Base-by-base conservation (phyloP, 1,139 yeast genomes). In the Pneumocystis carinii region DNA sequence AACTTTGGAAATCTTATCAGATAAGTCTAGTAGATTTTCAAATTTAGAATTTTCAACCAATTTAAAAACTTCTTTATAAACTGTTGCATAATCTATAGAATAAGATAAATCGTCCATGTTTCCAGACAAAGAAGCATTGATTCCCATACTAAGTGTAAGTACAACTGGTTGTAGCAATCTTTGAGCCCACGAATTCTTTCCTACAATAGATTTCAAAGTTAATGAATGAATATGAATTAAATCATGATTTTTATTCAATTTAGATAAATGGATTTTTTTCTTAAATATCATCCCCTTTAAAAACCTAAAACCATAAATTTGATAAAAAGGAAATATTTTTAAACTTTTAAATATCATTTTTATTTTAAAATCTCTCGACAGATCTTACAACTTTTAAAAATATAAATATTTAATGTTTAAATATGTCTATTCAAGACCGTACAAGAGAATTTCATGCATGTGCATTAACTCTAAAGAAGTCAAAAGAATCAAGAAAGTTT, bases 41-140 rank as follows among this genome's bases (percentile, higher is more conserved):
- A 37, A 32, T 14, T 64, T 62, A 14, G 32, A 57, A 41, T 38
- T 39, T 15, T 32, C 53, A 60, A 55, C 62, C 14, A 37, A 29
- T 38, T 32, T 35, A 41, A 15, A 15, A 77, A 64, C 76, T 78
- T 68, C 79, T 75, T 2, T 74, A 66, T 90, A 83, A 15, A 90
- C 81, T 14, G 84, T 90, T 1, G 96, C 97, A 74, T 90, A 90
- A 73, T 90, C 90, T 68, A 90, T 79, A 5, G 96, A 86, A 71
- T 86, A 83, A 65, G 83, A 81, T 69, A 90, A 77, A 71, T 89
- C 90, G 73, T 90, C 97, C 0, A 85, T 82, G 15, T 76, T 75
- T 12, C 92, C 84, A 7, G 96, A 90, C 65, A 79, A 77, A 42
- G 81, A 78, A 69, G 90, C 87, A 70, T 85, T 84, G 0, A 96